Percentiles rank a stretch among this genome's conserved stretches.
These are phyloP conservation scores for Moniliella sp. DNA, from an alignment of 1,284 basidiomycete genomes.

Conservation along the genomic window DNA sequence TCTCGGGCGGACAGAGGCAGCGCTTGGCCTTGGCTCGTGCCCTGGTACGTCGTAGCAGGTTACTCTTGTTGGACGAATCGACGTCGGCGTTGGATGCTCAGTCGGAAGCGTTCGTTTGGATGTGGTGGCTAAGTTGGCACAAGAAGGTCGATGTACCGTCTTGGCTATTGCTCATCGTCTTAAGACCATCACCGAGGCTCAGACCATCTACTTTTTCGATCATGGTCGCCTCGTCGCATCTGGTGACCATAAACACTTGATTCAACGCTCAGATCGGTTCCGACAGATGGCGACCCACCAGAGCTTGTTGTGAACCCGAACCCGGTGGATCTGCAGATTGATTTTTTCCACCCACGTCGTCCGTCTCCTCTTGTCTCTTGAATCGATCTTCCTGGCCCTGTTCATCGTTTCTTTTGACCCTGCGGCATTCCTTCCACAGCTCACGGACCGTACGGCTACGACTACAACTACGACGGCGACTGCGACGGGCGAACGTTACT, in stretches of 20 bases:
- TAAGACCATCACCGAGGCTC: slow-evolving; percentile 40
- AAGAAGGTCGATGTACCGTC: slow-evolving; percentile 1
- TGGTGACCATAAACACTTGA: slow-evolving; percentile 1
- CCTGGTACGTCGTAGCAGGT: slow-evolving; percentile 1
- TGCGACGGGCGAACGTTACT: too few species aligned
- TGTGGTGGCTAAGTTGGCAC: not conserved
- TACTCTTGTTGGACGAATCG: slow-evolving; percentile 2
- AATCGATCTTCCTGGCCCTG: too few species aligned
- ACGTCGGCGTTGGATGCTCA: slow-evolving; percentile 2
- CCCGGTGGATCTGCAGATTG: too few species aligned
- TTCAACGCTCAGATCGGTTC: not conserved
- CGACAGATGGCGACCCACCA: slow-evolving; percentile 1
- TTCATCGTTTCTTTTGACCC: too few species aligned
- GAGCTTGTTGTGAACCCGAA: not conserved
- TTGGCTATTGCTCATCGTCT: slow-evolving; percentile 1
- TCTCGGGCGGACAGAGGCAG: slow-evolving; percentile 3
- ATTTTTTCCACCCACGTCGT: too few species aligned
- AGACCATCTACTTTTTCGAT: slow-evolving; percentile 50
- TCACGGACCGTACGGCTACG: too few species aligned
- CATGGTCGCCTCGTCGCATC: slow-evolving; percentile 8
- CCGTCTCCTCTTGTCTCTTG: too few species aligned
- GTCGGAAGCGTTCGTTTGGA: slow-evolving; percentile 1
- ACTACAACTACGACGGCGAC: too few species aligned
- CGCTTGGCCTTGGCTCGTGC: slow-evolving; percentile 2
- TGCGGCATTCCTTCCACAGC: too few species aligned